phyloP scores from a whole-genome alignment of 257 asterid species.

The Datura wrightii region DNA sequence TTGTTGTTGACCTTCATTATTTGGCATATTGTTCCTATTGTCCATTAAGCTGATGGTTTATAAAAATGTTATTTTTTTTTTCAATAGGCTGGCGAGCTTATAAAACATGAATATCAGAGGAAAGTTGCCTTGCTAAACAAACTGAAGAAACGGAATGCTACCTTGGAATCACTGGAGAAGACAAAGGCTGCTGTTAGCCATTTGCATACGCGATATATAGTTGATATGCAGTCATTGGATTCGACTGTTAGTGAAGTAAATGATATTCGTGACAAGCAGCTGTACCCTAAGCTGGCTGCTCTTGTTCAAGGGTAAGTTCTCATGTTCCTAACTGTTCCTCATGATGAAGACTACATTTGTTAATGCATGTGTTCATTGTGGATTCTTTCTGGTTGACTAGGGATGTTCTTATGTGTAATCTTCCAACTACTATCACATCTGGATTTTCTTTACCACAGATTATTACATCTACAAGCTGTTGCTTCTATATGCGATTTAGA shows the following conservation, averaged over 20 bases:
- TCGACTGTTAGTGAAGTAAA: slow-evolving; percentile 90
- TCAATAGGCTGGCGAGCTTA: slow-evolving; percentile 81
- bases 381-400: background rate
- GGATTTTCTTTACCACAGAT: background rate
- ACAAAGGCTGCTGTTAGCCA: slow-evolving; percentile 97
- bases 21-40: slow-evolving; percentile 2
- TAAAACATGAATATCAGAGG: slow-evolving; percentile 87
- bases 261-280: slow-evolving; percentile 89
- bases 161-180: slow-evolving; percentile 83
- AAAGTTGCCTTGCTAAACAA: slow-evolving; percentile 74
- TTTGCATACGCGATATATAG: slow-evolving; percentile 90
- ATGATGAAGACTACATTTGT: background rate
- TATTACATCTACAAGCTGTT: slow-evolving; percentile 2
- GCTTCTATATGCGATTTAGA: background rate
- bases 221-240: slow-evolving; percentile 96
- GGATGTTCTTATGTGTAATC: background rate
- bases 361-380: background rate
- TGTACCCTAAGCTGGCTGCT: slow-evolving; percentile 84
- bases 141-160: slow-evolving; percentile 79
- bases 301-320: slow-evolving; percentile 81
- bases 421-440: background rate
- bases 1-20: background rate
- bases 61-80: slow-evolving; percentile 26
- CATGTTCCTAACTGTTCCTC: background rate
- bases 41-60: slow-evolving; percentile 15